Evolutionary conservation across 495 filamentous ascomycete species (phyloP).

Genomic region (Penicillium waksmanii): DNA sequence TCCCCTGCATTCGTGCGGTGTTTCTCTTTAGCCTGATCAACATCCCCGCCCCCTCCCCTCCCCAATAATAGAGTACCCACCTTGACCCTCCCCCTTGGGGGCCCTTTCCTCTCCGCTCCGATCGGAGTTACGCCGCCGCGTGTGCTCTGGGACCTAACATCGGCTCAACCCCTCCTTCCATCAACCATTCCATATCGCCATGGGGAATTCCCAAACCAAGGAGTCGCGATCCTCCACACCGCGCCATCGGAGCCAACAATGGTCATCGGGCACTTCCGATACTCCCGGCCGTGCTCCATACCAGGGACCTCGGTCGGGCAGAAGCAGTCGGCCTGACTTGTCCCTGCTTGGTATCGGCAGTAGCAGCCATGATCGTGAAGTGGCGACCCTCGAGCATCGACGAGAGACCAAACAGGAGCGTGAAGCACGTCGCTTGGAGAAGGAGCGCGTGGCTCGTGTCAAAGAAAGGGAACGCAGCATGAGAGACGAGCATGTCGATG

Average conservation of each 20-base stretch:
- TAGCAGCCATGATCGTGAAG: conserved; percentile 46
- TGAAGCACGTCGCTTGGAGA: conserved; percentile 82
- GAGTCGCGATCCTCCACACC: conserved; percentile 51
- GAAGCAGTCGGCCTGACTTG: conserved; percentile 59
- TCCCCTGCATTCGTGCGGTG: not conserved
- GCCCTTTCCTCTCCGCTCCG: conserved; percentile 10
- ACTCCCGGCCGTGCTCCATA: conserved; percentile 39
- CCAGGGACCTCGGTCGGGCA: conserved; percentile 47
- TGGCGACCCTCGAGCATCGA: conserved; percentile 54
- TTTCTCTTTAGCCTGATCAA: too few species aligned
- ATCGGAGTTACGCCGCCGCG: conserved; percentile 23
- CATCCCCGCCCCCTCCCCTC: conserved; percentile 18
- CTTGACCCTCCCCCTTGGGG: conserved; percentile 24
- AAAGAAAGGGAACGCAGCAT: conserved; percentile 92
- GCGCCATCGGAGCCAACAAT: conserved; percentile 40
- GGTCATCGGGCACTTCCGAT: conserved; percentile 40
- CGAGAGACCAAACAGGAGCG: conserved; percentile 90
- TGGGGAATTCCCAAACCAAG: conserved; percentile 67
- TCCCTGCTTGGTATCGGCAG: conserved; percentile 58
- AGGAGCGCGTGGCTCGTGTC: conserved; percentile 69
- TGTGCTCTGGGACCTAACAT: conserved; percentile 9
- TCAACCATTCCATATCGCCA: conserved; percentile 27
- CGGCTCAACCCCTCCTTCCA: conserved; percentile 11
- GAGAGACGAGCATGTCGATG: conserved; percentile 90
- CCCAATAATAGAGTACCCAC: conserved; percentile 17